Evolutionary conservation across 2,329 filamentous ascomycete species (phyloP).

Genomic region (Penicillium sp.): DNA sequence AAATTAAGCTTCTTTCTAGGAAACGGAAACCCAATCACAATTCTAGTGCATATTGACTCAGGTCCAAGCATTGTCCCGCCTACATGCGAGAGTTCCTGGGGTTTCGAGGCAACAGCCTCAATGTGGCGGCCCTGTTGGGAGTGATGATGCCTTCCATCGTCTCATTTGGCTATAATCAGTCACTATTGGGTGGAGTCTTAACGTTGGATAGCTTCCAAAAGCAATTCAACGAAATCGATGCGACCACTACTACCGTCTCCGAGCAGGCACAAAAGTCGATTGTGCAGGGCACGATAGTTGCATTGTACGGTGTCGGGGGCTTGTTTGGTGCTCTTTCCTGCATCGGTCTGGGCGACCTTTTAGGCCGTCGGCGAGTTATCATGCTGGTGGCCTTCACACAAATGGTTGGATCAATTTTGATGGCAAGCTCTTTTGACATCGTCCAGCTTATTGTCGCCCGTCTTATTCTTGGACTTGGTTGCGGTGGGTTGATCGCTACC

Average conservation of each 20-base stretch:
- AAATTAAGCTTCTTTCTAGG: neutral
- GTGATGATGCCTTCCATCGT: conserved; percentile 20
- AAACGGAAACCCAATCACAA: neutral
- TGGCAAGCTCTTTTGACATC: conserved; percentile 14
- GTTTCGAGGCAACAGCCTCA: conserved; percentile 19
- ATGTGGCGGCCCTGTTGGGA: conserved; percentile 9
- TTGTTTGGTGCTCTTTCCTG: conserved; percentile 17
- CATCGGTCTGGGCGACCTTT: conserved; percentile 15
- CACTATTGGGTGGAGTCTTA: conserved; percentile 19
- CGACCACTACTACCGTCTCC: conserved; percentile 2
- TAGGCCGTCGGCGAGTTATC: conserved; percentile 17
- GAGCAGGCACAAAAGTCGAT: conserved; percentile 11
- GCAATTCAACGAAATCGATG: conserved; percentile 17
- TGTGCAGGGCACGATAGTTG: conserved; percentile 17
- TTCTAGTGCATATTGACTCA: neutral
- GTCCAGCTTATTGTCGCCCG: conserved; percentile 15
- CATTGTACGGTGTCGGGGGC: conserved; percentile 18
- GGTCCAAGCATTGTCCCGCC: neutral
- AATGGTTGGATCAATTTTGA: conserved; percentile 17
- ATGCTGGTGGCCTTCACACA: conserved; percentile 9
- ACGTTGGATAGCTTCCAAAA: conserved; percentile 16
- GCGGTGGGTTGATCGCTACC: conserved; percentile 15
- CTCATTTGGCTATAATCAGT: conserved; percentile 21
- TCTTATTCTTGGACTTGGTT: conserved; percentile 16
- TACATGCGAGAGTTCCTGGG: conserved; percentile 17